A percentile compares a stretch with the other conserved stretches of the same genome.
These are phyloP conservation scores for Metschnikowia sp. DNA, from an alignment of 805 yeast species.

Conservation along the genomic window DNA sequence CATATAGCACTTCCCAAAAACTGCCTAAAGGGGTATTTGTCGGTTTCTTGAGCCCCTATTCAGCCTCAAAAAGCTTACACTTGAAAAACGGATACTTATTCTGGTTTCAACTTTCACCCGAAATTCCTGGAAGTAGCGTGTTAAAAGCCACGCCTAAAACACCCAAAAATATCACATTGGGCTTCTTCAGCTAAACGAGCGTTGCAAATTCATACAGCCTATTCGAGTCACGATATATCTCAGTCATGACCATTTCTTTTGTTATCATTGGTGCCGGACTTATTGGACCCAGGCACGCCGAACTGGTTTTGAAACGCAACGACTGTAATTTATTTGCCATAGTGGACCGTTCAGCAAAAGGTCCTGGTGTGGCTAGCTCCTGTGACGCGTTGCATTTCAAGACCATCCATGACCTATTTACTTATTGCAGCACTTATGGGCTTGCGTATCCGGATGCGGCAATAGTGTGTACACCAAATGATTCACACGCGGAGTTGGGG, in stretches of 20 bases:
- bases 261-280: slow-evolving; percentile 27
- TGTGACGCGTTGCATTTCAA: slow-evolving; percentile 19
- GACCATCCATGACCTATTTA: slow-evolving; percentile 19
- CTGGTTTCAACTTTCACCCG: no score
- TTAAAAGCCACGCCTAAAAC: no score
- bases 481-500: slow-evolving; percentile 35
- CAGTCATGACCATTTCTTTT: slow-evolving; percentile 3
- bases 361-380: slow-evolving; percentile 19
- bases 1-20: no score
- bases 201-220: no score
- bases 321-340: slow-evolving; percentile 24
- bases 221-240: no score
- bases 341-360: slow-evolving; percentile 24
- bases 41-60: no score
- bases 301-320: slow-evolving; percentile 19
- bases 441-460: slow-evolving; percentile 37
- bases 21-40: no score
- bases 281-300: slow-evolving; percentile 29
- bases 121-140: no score
- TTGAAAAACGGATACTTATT: no score
- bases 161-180: no score
- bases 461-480: slow-evolving; percentile 41
- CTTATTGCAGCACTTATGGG: slow-evolving; percentile 15
- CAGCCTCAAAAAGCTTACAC: no score
- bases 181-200: no score